Conservation (phyloP, 768 basidiomycete genomes). For the Boletus rex-veris region DNA sequence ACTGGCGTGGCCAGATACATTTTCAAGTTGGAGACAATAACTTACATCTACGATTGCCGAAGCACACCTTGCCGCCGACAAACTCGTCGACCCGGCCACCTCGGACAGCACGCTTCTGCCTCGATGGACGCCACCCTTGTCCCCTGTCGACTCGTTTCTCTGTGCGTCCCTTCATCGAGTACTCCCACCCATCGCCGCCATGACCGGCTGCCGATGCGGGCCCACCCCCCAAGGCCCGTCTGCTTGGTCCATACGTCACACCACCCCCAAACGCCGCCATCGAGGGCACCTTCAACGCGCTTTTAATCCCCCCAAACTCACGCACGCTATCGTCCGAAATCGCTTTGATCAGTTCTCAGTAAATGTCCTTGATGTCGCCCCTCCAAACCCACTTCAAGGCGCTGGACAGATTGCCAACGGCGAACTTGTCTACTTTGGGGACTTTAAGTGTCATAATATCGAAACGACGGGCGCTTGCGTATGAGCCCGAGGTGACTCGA, state of each 20-base stretch:
- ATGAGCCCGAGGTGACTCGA: slow-evolving; percentile 85
- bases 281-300: slow-evolving; percentile 40
- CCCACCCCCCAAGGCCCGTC: slow-evolving; percentile 77
- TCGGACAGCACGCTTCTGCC: slow-evolving; percentile 23
- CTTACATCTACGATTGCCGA: slow-evolving; percentile 86
- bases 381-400: slow-evolving; percentile 60
- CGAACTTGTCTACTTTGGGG: slow-evolving; percentile 96
- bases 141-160: neutral
- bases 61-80: slow-evolving; percentile 84
- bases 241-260: slow-evolving; percentile 77
- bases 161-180: slow-evolving; percentile 44
- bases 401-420: slow-evolving; percentile 97
- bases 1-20: too few species aligned
- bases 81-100: slow-evolving; percentile 52
- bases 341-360: slow-evolving; percentile 83
- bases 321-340: slow-evolving; percentile 65
- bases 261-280: slow-evolving; percentile 59
- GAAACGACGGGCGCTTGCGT: slow-evolving; percentile 90
- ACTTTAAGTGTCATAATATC: slow-evolving; percentile 88
- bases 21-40: slow-evolving; percentile 64
- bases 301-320: slow-evolving; percentile 37
- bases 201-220: slow-evolving; percentile 54
- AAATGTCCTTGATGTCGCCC: slow-evolving; percentile 46
- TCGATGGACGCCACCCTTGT: slow-evolving; percentile 29
- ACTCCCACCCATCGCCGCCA: slow-evolving; percentile 52